Base-by-base conservation (phyloP, 257 asterid species). In the Marsdenia floribunda region DNA sequence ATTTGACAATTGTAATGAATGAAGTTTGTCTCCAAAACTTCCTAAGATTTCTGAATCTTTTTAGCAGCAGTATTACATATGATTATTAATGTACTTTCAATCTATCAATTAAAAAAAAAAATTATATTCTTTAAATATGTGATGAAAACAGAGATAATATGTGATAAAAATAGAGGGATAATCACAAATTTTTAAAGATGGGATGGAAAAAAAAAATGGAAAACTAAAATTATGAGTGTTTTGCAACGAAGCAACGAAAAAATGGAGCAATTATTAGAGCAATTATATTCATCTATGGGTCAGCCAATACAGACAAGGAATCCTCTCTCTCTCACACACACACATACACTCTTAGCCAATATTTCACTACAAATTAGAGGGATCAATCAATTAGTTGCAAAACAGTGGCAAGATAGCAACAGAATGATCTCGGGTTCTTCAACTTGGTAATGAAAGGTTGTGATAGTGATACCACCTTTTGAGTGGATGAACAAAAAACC, bases 391-490 rank as follows among this genome's bases (percentile, higher is more conserved):
- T 8, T 29, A 53, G 60, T 35, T 53, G 29, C 0, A 42, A 44
- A 18, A 67, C 26, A 67, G 22, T 40, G 19, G 8, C 18, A 67
- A 67, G 71, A 11, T 40, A 24, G 26, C 60, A 21, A 54, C 60
- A 54, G 60, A 73, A 58, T 59, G 6, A 59, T 73, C 65, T 47
- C 21, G 52, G 29, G 15, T 29, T 29, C 63, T 44, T 19, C 60
- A 54, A 19, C n/a, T 54, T 54, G 60, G 60, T 21, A 54, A 22
- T 54, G 60, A 44, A 24, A 44, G 46, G 8, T 44, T 60, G 9
- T 46, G 71, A 47, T 73, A 47, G 71, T 73, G 77, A 61, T 73
- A 4, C 6, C 18, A 33, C 70, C 35, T 57, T 58, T 57, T 14
- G 69, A 8, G 26, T 4, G 73, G 60, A 13, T 42, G 69, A 14